Evolutionary conservation across 306 rosid species (phyloP).

Genomic region (Ormosia emarginata): DNA sequence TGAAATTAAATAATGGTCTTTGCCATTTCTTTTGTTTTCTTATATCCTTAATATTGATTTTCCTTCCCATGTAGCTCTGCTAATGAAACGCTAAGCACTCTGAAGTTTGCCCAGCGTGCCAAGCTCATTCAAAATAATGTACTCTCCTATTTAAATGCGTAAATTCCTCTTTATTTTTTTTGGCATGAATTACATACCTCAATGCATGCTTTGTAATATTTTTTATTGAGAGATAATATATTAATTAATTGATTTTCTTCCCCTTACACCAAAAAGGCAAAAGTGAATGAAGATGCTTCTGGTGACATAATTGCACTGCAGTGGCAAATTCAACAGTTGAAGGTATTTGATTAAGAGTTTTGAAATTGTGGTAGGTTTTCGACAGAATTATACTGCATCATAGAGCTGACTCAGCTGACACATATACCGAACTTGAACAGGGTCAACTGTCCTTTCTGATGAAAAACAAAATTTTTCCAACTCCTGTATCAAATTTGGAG

Average conservation of each 20-base stretch:
- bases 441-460: constrained; percentile 71
- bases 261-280: constrained; percentile 50
- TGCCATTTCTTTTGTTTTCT: constrained; percentile 3
- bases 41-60: constrained; percentile 8
- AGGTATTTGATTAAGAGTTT: constrained; percentile 49
- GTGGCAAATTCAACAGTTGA: constrained; percentile 79
- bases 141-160: constrained; percentile 22
- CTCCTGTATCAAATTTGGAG: constrained; percentile 42
- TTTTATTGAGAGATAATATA: background rate
- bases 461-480: constrained; percentile 39
- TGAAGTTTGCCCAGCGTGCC: constrained; percentile 99
- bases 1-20: constrained; percentile 1
- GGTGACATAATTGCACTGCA: constrained; percentile 85
- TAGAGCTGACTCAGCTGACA: constrained; percentile 26
- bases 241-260: constrained; percentile 19
- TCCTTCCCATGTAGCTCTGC: constrained; percentile 67
- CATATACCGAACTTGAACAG: constrained; percentile 46
- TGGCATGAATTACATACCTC: background rate
- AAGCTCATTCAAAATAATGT: constrained; percentile 96
- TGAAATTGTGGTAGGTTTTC: constrained; percentile 21
- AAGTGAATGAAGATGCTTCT: constrained; percentile 94
- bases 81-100: constrained; percentile 89
- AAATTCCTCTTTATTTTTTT: background rate
- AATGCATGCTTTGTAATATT: background rate
- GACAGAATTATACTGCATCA: background rate